Base-by-base conservation (phyloP, 1,139 yeast genomes). In the Saccharomyces hybrid region DNA sequence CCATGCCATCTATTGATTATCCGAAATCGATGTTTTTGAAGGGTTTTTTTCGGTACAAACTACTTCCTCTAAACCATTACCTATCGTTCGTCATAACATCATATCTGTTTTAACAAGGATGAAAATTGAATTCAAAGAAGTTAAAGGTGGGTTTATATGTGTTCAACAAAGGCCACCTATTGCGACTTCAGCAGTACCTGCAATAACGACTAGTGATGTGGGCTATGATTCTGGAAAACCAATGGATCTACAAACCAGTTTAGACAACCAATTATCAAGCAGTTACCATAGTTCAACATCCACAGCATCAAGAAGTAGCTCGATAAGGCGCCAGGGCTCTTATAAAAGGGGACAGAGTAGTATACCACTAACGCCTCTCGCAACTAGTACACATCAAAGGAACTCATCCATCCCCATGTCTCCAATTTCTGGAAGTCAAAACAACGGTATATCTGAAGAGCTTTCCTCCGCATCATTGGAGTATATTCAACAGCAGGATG, bases 31-130 rank as follows among this genome's bases (percentile, higher is more conserved):
- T 91, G 60, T 90, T 90, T 74, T 79, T 93, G 69, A 90, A 91
- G 70, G 98, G 98, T 0, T 90, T 93, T 66, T 93, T 74, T 85
- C 95, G 59, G 98, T 91, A 49, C 97, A 90, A 72, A 88, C 97
- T 1, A 93, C 99, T 0, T 89, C 97, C 1, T 88, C 97, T 4
- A 90, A 90, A 64, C 91, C 97, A 24, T 77, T 93, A 55, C 93
- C 95, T 8, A 88, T 88, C 58, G 91, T 93, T 56, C 82, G 98
- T 56, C 83, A 87, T 64, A 91, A 88, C 66, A 84, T 93, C 51
- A 87, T 93, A 34, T 80, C 83, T 32, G 95, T 88, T 1, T 78
- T 93, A 68, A 83, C 83, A 38, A 82, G 82, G 60, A 75, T 89
- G 65, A 91, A 90, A 24, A 95, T 93, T 49, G 82, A 83, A 60